phyloP scores from a whole-genome alignment of 2,329 filamentous ascomycete genomes.

The Cladosporium sp. region DNA sequence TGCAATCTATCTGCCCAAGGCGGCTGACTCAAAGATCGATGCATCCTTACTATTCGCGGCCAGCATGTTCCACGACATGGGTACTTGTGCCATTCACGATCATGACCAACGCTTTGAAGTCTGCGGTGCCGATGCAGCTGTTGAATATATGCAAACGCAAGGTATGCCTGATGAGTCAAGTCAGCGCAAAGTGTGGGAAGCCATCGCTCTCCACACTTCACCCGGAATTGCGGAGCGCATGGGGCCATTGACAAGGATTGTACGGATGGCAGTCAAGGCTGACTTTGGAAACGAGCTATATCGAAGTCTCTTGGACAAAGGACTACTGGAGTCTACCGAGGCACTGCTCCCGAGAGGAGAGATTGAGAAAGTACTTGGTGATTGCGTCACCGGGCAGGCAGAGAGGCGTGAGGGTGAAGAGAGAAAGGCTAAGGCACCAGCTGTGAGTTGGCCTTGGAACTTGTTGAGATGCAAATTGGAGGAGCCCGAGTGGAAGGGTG shows the following conservation, averaged over 20 bases:
- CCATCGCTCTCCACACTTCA: constrained; percentile 50
- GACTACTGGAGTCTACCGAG: constrained; percentile 32
- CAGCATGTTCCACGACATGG: constrained; percentile 42
- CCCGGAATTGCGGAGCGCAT: constrained; percentile 50
- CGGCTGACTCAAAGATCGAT: background rate
- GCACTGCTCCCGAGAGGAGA: constrained; percentile 38
- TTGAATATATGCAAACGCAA: constrained; percentile 35
- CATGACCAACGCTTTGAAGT: constrained; percentile 48
- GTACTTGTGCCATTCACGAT: constrained; percentile 32
- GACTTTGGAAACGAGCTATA: constrained; percentile 39
- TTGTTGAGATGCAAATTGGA: constrained; percentile 26
- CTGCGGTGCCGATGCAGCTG: constrained; percentile 48
- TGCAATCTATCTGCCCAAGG: background rate
- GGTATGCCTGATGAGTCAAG: constrained; percentile 31
- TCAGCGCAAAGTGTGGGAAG: constrained; percentile 47
- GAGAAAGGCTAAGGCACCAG: constrained; percentile 42
- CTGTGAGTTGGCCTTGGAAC: constrained; percentile 31
- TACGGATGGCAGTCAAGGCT: constrained; percentile 43
- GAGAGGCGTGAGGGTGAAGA: constrained; percentile 34
- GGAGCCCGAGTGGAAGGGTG: constrained; percentile 30
- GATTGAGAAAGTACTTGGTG: constrained; percentile 49
- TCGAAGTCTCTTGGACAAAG: constrained; percentile 27
- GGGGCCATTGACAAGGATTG: constrained; percentile 40
- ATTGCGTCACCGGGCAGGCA: constrained; percentile 47
- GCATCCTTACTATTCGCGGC: constrained; percentile 33